Conservation (phyloP, 1,139 yeast genomes). For the Pichia sp. region DNA sequence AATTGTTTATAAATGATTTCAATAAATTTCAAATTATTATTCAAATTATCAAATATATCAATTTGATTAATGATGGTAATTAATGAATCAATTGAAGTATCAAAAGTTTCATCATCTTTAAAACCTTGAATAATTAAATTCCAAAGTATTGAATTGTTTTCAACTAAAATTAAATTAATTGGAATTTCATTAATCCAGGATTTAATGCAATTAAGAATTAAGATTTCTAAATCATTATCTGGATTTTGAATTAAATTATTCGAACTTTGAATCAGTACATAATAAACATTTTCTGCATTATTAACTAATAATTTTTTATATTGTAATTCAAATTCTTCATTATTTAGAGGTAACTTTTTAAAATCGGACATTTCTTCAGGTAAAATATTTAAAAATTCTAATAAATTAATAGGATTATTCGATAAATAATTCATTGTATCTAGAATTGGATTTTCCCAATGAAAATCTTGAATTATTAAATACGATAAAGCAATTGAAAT, state of each 20-base stretch:
- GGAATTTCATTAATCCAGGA: slow-evolving; percentile 90
- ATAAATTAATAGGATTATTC: slow-evolving; percentile 37
- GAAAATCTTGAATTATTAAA: slow-evolving; percentile 65
- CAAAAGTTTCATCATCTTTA: slow-evolving; percentile 61
- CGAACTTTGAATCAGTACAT: slow-evolving; percentile 48
- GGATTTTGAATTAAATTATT: slow-evolving; percentile 27
- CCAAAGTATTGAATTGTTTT: slow-evolving; percentile 49
- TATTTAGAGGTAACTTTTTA: slow-evolving; percentile 71
- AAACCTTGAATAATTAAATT: slow-evolving; percentile 65
- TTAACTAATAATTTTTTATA: slow-evolving; percentile 55
- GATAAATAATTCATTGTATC: slow-evolving; percentile 59
- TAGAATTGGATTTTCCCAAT: slow-evolving; percentile 65
- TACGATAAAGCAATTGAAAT: slow-evolving; percentile 76
- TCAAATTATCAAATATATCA: slow-evolving; percentile 40
- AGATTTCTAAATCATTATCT: slow-evolving; percentile 26
- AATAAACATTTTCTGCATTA: slow-evolving; percentile 65
- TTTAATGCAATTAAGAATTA: slow-evolving; percentile 68
- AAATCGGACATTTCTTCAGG: slow-evolving; percentile 88
- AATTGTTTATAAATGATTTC: slow-evolving; percentile 65
- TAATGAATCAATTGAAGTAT: slow-evolving; percentile 81
- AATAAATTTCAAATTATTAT: slow-evolving; percentile 48
- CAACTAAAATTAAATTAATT: slow-evolving; percentile 43
- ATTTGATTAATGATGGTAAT: slow-evolving; percentile 77
- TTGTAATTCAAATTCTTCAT: slow-evolving; percentile 68
- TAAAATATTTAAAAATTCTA: slow-evolving; percentile 76